These are phyloP conservation scores for Pulveroboletus sp. DNA, from an alignment of 768 basidiomycete species.

Conservation along the genomic window DNA sequence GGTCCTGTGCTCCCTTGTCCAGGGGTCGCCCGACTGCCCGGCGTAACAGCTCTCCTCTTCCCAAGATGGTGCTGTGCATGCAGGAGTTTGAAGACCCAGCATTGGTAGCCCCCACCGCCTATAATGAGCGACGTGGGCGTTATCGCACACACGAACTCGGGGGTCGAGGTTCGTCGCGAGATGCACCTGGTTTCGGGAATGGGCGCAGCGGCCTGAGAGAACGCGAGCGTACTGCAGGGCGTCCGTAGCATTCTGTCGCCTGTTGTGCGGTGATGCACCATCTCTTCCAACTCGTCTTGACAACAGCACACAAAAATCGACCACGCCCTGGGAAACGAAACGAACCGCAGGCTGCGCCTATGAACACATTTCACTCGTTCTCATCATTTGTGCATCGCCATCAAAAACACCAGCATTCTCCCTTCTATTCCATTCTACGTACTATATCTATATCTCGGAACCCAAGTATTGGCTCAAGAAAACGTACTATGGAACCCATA, in stretches of 20 bases:
- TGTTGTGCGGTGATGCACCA: background rate
- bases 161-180: conserved; percentile 34
- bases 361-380: conserved; percentile 12
- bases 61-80: conserved; percentile 40
- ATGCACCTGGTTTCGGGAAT: conserved; percentile 57
- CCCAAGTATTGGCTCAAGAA: conserved; percentile 25
- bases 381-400: conserved; percentile 20
- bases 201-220: conserved; percentile 61
- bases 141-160: conserved; percentile 51
- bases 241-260: conserved; percentile 18
- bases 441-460: conserved; percentile 37
- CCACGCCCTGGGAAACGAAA: conserved; percentile 10
- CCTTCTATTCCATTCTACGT: conserved; percentile 29
- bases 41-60: conserved; percentile 56
- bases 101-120: conserved; percentile 17
- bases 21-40: conserved; percentile 45
- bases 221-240: conserved; percentile 32
- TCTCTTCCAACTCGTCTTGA: background rate
- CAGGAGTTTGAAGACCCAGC: conserved; percentile 32
- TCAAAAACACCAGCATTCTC: conserved; percentile 25
- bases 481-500: conserved; percentile 32
- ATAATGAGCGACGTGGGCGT: conserved; percentile 46
- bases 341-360: conserved; percentile 24
- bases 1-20: conserved; percentile 39
- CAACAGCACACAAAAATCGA: conserved; percentile 12